These are phyloP conservation scores for Coprinellus aureogranulatus DNA, from an alignment of 768 basidiomycete species.

Conservation along the genomic window DNA sequence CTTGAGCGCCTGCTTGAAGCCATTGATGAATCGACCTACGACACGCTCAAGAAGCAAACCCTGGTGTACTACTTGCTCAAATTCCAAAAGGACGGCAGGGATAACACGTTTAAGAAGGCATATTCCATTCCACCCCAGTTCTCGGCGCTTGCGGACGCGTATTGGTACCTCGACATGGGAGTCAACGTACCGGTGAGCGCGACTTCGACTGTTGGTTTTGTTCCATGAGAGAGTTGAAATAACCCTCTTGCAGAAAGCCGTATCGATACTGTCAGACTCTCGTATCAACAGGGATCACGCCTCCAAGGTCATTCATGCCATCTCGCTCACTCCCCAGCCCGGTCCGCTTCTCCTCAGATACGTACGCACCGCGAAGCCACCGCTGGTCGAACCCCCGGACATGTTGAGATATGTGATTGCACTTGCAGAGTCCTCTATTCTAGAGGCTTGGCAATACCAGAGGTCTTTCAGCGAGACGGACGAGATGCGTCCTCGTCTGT, in stretches of 20 bases:
- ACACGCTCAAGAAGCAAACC: conserved; percentile 76
- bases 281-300: conserved; percentile 75
- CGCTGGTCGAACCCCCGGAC: conserved; percentile 65
- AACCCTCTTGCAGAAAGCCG: conserved; percentile 51
- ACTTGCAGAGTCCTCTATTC: conserved; percentile 59
- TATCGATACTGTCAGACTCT: conserved; percentile 69
- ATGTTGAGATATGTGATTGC: conserved; percentile 69
- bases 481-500: conserved; percentile 50
- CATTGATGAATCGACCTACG: conserved; percentile 63
- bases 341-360: conserved; percentile 66
- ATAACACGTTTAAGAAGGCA: conserved; percentile 50
- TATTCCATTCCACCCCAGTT: conserved; percentile 76
- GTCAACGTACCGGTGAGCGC: conserved; percentile 58
- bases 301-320: conserved; percentile 73
- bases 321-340: conserved; percentile 49
- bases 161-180: conserved; percentile 78
- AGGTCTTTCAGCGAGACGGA: conserved; percentile 63
- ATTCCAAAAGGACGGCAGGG: conserved; percentile 66
- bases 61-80: conserved; percentile 79
- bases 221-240: neutral
- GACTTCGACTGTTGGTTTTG: neutral
- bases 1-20: conserved; percentile 59
- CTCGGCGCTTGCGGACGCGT: conserved; percentile 72
- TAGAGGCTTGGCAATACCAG: conserved; percentile 76
- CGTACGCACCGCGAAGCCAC: conserved; percentile 72